Evolutionary conservation across 345 rosid species (phyloP).

Genomic region (Lepidium didymum): DNA sequence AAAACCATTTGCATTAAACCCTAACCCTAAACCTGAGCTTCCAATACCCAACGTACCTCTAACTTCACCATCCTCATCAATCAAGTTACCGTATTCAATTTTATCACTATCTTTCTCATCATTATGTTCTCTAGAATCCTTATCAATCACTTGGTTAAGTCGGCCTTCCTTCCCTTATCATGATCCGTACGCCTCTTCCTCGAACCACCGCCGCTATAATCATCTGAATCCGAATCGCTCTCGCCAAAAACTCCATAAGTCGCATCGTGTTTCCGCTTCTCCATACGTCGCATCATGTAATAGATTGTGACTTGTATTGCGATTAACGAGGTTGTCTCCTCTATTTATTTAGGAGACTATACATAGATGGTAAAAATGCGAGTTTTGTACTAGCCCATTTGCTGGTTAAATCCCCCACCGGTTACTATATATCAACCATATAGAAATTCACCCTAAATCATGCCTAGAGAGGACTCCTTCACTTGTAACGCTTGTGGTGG

Average conservation of each 20-base stretch:
- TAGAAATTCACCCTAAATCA: too few relatives aligned
- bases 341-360: too few relatives aligned
- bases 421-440: too few relatives aligned
- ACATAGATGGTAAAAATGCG: too few relatives aligned
- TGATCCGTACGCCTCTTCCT: constrained; percentile 43
- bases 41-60: constrained; percentile 47
- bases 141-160: constrained; percentile 57
- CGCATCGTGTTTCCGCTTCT: constrained; percentile 51
- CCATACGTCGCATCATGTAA: too few relatives aligned
- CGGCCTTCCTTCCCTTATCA: constrained; percentile 41
- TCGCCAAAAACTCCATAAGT: constrained; percentile 49
- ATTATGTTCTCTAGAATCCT: constrained; percentile 37
- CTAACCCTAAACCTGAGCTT: constrained; percentile 32
- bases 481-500: too few relatives aligned
- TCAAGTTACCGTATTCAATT: not conserved
- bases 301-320: too few relatives aligned
- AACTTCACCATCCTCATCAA: constrained; percentile 24
- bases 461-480: too few relatives aligned
- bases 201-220: constrained; percentile 31
- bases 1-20: constrained; percentile 24
- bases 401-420: too few relatives aligned
- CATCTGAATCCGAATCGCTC: constrained; percentile 43
- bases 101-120: constrained; percentile 11
- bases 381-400: too few relatives aligned
- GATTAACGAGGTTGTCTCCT: too few relatives aligned